Conservation (phyloP, 805 yeast species). For the Metschnikowia baotianmanensis region DNA sequence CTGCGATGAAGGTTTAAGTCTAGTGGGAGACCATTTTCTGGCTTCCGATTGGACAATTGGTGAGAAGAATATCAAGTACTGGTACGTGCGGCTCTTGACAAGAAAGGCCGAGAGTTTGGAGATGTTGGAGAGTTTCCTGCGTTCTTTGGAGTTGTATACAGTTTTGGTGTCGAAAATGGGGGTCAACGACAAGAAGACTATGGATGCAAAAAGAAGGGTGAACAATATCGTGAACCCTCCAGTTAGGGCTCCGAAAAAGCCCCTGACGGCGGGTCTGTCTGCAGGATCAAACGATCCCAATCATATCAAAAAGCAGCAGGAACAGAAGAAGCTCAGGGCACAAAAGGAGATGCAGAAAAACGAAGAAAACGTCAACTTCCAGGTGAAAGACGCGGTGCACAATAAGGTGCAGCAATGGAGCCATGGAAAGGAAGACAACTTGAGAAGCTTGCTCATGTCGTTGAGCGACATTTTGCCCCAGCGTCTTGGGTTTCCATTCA, state of each 20-base stretch:
- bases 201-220: slow-evolving; percentile 86
- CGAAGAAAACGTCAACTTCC: too few species aligned
- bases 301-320: slow-evolving; percentile 41
- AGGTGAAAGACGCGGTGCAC: slow-evolving; percentile 62
- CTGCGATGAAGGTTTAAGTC: slow-evolving; percentile 46
- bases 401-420: slow-evolving; percentile 60
- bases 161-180: slow-evolving; percentile 62
- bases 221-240: slow-evolving; percentile 60
- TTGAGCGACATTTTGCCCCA: slow-evolving; percentile 60
- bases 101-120: slow-evolving; percentile 85
- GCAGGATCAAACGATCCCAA: slow-evolving; percentile 6
- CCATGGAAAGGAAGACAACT: slow-evolving; percentile 71
- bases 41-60: slow-evolving; percentile 32
- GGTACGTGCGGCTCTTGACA: slow-evolving; percentile 69
- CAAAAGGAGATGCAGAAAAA: too few species aligned
- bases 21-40: slow-evolving; percentile 30
- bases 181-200: slow-evolving; percentile 53
- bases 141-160: slow-evolving; percentile 61
- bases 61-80: slow-evolving; percentile 57
- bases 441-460: slow-evolving; percentile 72
- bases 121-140: slow-evolving; percentile 65
- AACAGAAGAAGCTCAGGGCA: slow-evolving; percentile 14
- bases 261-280: slow-evolving; percentile 7
- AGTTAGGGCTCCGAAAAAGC: slow-evolving; percentile 14
- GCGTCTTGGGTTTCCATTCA: slow-evolving; percentile 29